Evolutionary conservation across 2,329 filamentous ascomycete species (phyloP).

Genomic region (Cylindrodendrum hubeiense): DNA sequence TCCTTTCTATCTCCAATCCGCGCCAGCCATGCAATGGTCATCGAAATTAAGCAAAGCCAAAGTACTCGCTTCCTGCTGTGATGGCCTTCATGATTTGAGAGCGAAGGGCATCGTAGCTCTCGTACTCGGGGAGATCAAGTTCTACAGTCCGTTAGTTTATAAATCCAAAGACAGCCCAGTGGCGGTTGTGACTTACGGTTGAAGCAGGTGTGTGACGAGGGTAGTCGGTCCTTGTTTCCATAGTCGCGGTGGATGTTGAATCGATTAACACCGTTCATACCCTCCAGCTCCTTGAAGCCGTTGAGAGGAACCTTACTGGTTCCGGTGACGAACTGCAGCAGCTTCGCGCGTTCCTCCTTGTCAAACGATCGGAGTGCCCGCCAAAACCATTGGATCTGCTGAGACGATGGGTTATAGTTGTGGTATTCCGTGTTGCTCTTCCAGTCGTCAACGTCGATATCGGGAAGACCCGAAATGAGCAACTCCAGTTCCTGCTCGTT

Average conservation of each 20-base stretch:
- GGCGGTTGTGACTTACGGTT: constrained; percentile 81
- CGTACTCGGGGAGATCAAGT: constrained; percentile 97
- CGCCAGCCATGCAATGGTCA: constrained; percentile 36
- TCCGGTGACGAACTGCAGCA: constrained; percentile 97
- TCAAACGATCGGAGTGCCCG: constrained; percentile 96
- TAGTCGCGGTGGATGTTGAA: constrained; percentile 99
- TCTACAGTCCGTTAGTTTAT: constrained; percentile 68
- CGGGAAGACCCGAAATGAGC: constrained; percentile 94
- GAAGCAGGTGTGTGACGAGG: constrained; percentile 98
- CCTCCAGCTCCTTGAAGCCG: constrained; percentile 98
- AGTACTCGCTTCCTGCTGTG: constrained; percentile 97
- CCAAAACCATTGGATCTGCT: constrained; percentile 99
- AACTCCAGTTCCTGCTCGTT: constrained; percentile 98
- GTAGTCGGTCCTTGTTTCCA: constrained; percentile 93
- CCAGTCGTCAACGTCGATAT: constrained; percentile 99
- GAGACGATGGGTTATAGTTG: constrained; percentile 94
- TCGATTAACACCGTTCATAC: constrained; percentile 97
- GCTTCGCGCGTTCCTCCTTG: constrained; percentile 97
- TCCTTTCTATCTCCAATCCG: constrained; percentile 34
- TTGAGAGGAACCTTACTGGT: constrained; percentile 98
- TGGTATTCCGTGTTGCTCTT: constrained; percentile 99
- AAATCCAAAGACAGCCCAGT: constrained; percentile 50
- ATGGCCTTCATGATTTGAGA: constrained; percentile 94
- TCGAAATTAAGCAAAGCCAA: constrained; percentile 85
- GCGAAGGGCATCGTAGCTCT: constrained; percentile 91